Base-by-base conservation (phyloP, 2,329 filamentous ascomycete species). In the Colletotrichum karsti region DNA sequence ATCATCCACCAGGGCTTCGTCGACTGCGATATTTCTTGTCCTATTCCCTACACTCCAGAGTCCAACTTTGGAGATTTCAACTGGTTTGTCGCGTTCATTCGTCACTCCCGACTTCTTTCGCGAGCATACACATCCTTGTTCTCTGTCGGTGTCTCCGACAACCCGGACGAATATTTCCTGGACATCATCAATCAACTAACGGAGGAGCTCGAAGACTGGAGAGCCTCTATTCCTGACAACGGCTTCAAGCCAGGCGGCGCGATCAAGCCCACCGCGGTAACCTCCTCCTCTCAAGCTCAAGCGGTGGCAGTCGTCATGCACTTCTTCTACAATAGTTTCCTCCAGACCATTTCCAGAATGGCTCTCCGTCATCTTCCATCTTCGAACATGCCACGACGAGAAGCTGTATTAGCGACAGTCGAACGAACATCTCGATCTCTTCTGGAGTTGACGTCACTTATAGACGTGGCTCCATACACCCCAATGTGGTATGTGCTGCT, bases 1-100 rank as follows among this genome's bases (percentile, higher is more conserved):
- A 55, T 13, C 48, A 60, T 10, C 3, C 6, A n/a, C 26, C 42
- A 81, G 77, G 66, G 75, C 2, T 73, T 83, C 35, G 62, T 72
- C n/a, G 80, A 81, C 63, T 74, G 72, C 5, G 80, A 82, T 51
- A 78, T 82, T 55, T 76, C 77, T 12, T 79, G 74, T 51, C 73
- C 76, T 1, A 74, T 82, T 18, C 79, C 79, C 4, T 48, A 69
- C 12, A 66, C 73, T 13, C 77, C 78, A 1, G 77, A 79, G 35
- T 72, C 78, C 5, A 30, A 72, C 5, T 73, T 80, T 46, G 74
- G 72, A 18, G 72, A 70, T 5, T 79, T 76, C 53, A 75, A 81
- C 69, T 82, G 77, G 77, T 77, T 81, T 28, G 53, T 78, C 1
- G 66, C 74, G 4, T 74, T 74, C 20, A 72, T 76, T 20, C 73